phyloP scores from a whole-genome alignment of 306 rosid genomes.

The Dalbergia oliveri region DNA sequence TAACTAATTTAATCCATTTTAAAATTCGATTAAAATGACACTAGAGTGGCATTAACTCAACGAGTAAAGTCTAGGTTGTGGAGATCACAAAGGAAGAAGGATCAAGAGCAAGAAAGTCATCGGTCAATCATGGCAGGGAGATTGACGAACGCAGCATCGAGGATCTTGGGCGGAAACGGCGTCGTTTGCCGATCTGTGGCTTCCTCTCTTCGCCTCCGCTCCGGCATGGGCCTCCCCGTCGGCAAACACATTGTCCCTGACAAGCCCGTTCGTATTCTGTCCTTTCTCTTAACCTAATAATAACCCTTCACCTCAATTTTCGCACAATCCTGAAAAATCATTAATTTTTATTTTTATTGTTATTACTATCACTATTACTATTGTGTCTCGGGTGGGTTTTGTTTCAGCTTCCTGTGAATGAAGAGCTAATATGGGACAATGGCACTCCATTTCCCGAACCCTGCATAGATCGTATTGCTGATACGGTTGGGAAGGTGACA shows the following conservation, averaged over 20 bases:
- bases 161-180: conserved; percentile 83
- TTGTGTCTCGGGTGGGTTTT: not conserved
- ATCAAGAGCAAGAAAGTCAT: conserved; percentile 22
- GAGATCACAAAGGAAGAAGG: conserved; percentile 23
- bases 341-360: not conserved
- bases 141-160: conserved; percentile 72
- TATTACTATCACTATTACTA: not conserved
- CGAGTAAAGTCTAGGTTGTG: not conserved
- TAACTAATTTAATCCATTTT: too few species aligned
- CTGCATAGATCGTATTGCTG: conserved; percentile 95
- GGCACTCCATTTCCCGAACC: conserved; percentile 96
- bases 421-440: conserved; percentile 93
- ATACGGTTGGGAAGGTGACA: conserved; percentile 86
- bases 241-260: conserved; percentile 90
- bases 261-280: conserved; percentile 70
- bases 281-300: conserved; percentile 38
- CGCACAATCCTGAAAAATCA: not conserved
- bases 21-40: too few species aligned
- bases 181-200: conserved; percentile 75
- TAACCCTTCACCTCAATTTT: not conserved
- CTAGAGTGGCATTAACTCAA: too few species aligned
- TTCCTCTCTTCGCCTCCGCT: conserved; percentile 77
- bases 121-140: conserved; percentile 73
- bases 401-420: conserved; percentile 75
- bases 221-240: conserved; percentile 93